These are phyloP conservation scores for Fusarium ambrosium DNA, from an alignment of 2,329 filamentous ascomycete genomes.

Conservation along the genomic window DNA sequence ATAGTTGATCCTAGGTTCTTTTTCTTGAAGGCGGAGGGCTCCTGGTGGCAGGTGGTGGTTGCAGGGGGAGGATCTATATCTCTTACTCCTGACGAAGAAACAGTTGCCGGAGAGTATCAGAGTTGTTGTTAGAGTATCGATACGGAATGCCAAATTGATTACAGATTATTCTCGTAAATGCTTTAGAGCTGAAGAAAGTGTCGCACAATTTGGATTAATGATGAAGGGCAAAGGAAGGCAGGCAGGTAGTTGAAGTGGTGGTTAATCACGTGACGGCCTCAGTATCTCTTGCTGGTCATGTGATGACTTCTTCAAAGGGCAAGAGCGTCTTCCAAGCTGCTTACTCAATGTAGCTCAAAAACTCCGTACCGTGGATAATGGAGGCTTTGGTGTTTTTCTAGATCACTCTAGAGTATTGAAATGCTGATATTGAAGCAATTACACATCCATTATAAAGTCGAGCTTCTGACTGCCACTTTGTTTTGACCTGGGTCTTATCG, in stretches of 20 bases:
- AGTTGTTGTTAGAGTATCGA: background rate
- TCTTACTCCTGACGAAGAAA: background rate
- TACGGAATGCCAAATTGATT: background rate
- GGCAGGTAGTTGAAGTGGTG: background rate
- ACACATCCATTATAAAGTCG: background rate
- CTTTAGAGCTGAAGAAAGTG: background rate
- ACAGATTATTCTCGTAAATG: background rate
- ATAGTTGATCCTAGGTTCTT: no score
- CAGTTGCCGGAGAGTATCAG: background rate
- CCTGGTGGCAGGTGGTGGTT: background rate
- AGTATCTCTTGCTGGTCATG: background rate
- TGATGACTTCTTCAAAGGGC: background rate
- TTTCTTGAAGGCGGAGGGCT: background rate
- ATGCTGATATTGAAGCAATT: background rate
- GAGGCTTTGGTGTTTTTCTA: background rate
- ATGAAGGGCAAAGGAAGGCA: background rate
- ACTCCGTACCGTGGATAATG: background rate
- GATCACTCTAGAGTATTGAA: background rate
- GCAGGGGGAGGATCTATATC: background rate
- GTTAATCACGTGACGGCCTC: background rate
- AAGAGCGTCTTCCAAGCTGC: background rate
- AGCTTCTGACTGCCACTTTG: background rate
- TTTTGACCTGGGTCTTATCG: constrained; percentile 42
- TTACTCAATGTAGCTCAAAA: background rate
- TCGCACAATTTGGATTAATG: background rate